Conservation (phyloP, 192 early-diverging fungal genomes). For the Coemansia umbellata region DNA sequence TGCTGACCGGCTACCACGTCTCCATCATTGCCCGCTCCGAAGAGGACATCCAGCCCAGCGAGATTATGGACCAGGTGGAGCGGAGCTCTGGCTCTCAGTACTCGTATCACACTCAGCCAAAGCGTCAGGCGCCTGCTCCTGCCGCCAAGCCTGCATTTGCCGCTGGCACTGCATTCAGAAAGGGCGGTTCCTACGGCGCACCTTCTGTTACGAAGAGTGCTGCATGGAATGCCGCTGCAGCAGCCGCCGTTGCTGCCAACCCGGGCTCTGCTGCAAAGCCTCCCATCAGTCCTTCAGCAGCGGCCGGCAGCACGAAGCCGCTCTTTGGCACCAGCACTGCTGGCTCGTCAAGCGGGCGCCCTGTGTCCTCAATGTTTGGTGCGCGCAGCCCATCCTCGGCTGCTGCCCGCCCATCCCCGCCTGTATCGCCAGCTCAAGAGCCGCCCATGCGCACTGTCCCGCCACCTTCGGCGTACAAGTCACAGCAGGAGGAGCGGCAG, state of each 20-base stretch:
- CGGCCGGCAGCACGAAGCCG: constrained; percentile 9
- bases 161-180: constrained; percentile 19
- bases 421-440: constrained; percentile 7
- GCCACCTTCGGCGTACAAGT: constrained; percentile 15
- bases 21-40: constrained; percentile 82
- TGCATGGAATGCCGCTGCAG: constrained; percentile 13
- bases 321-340: constrained; percentile 8
- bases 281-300: background rate
- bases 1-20: constrained; percentile 67
- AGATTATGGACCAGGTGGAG: constrained; percentile 81
- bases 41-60: constrained; percentile 73
- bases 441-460: background rate
- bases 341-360: constrained; percentile 8
- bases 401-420: constrained; percentile 3
- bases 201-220: constrained; percentile 31
- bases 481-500: constrained; percentile 46
- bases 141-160: constrained; percentile 39
- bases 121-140: constrained; percentile 9
- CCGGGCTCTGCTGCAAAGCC: constrained; percentile 1
- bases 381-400: constrained; percentile 11
- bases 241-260: background rate
- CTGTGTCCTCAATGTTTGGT: constrained; percentile 24
- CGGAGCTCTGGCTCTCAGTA: constrained; percentile 90
- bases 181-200: constrained; percentile 34
- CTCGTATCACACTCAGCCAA: constrained; percentile 53